Conservation (phyloP, 352 stramenopile genomes). For the Globisporangium yorkense region DNA sequence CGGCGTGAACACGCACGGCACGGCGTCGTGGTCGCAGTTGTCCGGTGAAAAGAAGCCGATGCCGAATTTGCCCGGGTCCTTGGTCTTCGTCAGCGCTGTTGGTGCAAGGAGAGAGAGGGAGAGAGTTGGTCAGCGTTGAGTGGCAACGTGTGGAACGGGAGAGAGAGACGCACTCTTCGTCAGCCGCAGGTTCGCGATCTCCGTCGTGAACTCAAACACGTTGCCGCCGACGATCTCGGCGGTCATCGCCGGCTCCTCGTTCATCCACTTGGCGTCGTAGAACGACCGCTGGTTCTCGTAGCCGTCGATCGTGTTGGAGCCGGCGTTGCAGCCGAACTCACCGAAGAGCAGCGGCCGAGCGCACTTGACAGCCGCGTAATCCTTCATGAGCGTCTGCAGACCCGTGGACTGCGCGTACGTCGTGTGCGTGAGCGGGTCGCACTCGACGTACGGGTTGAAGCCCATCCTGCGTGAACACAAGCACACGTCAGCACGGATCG, state of each 20-base stretch:
- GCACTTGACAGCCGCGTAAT: constrained; percentile 42
- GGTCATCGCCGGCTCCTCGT: constrained; percentile 61
- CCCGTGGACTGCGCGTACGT: constrained; percentile 52
- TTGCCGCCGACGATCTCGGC: constrained; percentile 61
- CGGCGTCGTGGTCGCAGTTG: constrained; percentile 56
- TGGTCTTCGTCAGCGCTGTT: constrained; percentile 16
- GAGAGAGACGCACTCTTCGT: constrained; percentile 15
- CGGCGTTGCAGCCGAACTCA: constrained; percentile 72
- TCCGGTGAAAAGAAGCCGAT: constrained; percentile 67
- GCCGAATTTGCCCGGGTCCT: constrained; percentile 61
- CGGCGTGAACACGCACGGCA: constrained; percentile 28
- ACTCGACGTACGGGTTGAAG: constrained; percentile 54
- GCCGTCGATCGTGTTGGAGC: constrained; percentile 55
- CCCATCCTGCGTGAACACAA: neutral
- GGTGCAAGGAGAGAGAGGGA: neutral
- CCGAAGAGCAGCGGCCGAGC: constrained; percentile 63
- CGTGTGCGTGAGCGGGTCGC: constrained; percentile 32
- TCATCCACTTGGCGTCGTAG: constrained; percentile 72
- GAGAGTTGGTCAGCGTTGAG: too few relatives aligned
- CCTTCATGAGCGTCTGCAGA: constrained; percentile 53
- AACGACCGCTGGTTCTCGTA: constrained; percentile 67
- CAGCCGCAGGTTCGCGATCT: constrained; percentile 43
- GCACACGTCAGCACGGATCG: too few relatives aligned
- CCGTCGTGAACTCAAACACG: constrained; percentile 71
- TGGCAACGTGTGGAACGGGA: too few relatives aligned